Evolutionary conservation across 2,329 filamentous ascomycete species (phyloP).

Genomic region (Iodosphaeria phyllophila): DNA sequence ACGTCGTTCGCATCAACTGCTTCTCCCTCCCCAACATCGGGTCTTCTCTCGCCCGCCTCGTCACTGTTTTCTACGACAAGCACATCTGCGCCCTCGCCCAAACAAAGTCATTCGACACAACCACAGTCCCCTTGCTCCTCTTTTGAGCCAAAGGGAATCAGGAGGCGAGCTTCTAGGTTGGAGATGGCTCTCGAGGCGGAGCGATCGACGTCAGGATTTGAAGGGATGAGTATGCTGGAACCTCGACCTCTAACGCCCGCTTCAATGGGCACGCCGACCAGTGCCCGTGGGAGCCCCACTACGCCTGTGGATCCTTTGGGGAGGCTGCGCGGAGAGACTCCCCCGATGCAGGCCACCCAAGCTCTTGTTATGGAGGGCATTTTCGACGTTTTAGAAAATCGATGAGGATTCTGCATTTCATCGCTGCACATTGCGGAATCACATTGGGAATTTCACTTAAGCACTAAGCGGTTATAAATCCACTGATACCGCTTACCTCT

Average conservation of each 20-base stretch:
- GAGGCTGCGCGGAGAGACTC: background rate
- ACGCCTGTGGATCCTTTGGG: background rate
- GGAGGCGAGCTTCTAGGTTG: conserved; percentile 1
- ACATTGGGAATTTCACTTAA: too few relatives aligned
- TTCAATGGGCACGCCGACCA: background rate
- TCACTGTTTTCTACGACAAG: conserved; percentile 1
- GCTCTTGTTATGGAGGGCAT: conserved; percentile 3
- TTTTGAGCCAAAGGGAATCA: too few relatives aligned
- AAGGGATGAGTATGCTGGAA: conserved; percentile 3
- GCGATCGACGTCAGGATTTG: conserved; percentile 1
- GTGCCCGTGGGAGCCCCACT: background rate
- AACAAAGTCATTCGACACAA: background rate
- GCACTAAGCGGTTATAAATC: too few relatives aligned
- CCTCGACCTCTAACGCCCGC: conserved; percentile 1
- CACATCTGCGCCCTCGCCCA: background rate
- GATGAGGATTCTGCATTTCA: too few relatives aligned
- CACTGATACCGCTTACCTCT: too few relatives aligned
- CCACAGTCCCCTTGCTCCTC: background rate
- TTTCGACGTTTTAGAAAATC: conserved; percentile 3
- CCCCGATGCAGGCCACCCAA: too few relatives aligned
- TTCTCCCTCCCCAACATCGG: background rate
- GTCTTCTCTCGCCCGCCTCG: conserved; percentile 1
- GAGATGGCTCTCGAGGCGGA: conserved; percentile 3
- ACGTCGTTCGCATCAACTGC: conserved; percentile 1
- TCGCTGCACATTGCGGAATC: too few relatives aligned